These are phyloP conservation scores for Taphrina deformans DNA, from an alignment of 1,139 yeast genomes.

Conservation along the genomic window DNA sequence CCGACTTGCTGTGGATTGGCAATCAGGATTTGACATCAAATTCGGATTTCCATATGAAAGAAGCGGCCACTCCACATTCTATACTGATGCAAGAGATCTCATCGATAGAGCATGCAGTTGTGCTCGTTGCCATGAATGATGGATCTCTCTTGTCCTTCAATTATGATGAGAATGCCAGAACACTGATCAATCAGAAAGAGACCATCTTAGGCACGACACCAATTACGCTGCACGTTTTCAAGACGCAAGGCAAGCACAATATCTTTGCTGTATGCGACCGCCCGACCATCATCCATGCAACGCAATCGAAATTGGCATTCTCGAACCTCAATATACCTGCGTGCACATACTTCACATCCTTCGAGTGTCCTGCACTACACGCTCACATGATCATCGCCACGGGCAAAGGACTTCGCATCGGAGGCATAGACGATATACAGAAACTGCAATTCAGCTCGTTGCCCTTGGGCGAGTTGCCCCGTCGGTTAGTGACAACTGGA, in stretches of 20 bases:
- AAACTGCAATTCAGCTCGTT: conserved; percentile 40
- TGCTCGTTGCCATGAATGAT: conserved; percentile 39
- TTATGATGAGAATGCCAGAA: conserved; percentile 20
- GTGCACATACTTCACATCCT: conserved; percentile 28
- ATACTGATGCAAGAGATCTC: conserved; percentile 33
- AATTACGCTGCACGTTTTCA: conserved; percentile 35
- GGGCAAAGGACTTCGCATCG: conserved; percentile 36
- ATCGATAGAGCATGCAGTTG: conserved; percentile 31
- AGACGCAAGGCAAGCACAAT: conserved; percentile 22
- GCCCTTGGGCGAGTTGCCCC: conserved; percentile 39
- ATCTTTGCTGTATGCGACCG: conserved; percentile 38
- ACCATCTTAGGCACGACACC: conserved; percentile 39
- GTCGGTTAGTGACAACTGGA: conserved; percentile 35
- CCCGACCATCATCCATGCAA: conserved; percentile 39
- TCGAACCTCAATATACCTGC: conserved; percentile 37
- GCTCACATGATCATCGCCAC: conserved; percentile 38
- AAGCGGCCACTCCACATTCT: conserved; percentile 36
- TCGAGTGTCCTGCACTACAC: conserved; percentile 15
- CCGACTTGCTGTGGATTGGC: conserved; percentile 15
- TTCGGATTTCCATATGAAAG: background rate
- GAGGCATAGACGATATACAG: conserved; percentile 38
- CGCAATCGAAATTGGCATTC: conserved; percentile 34
- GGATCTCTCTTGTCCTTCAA: conserved; percentile 37
- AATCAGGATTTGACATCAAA: background rate
- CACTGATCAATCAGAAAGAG: conserved; percentile 33